A percentile compares a stretch with the other conserved stretches of the same genome.
Conservation (phyloP, 2,329 filamentous ascomycete genomes). For the Drechslerella coelobrocha region DNA sequence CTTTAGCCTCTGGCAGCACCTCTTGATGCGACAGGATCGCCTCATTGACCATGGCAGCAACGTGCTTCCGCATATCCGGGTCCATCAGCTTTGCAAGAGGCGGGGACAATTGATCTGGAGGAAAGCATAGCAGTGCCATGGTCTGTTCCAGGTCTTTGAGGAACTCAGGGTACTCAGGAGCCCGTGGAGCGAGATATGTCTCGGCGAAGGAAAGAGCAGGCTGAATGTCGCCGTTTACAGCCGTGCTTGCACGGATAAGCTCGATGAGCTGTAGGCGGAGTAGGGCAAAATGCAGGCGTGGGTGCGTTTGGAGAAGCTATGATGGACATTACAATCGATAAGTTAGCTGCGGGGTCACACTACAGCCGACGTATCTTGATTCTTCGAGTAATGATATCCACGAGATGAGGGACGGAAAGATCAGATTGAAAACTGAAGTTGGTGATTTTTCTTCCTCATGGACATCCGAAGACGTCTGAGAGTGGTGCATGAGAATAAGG, state of each 20-base stretch:
- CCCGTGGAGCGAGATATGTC: slow-evolving; percentile 82
- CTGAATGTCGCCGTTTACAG: slow-evolving; percentile 73
- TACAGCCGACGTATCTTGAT: background rate
- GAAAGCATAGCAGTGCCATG: slow-evolving; percentile 89
- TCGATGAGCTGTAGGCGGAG: slow-evolving; percentile 92
- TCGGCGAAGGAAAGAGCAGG: slow-evolving; percentile 87
- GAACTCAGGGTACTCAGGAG: slow-evolving; percentile 80
- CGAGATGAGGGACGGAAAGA: slow-evolving; percentile 54
- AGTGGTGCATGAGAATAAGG: slow-evolving; percentile 99
- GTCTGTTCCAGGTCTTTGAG: slow-evolving; percentile 87
- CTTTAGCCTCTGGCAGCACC: slow-evolving; percentile 76
- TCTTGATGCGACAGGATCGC: slow-evolving; percentile 79
- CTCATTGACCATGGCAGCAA: slow-evolving; percentile 89
- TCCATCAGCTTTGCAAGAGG: slow-evolving; percentile 78
- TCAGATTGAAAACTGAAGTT: slow-evolving; percentile 90
- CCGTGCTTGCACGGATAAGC: slow-evolving; percentile 77
- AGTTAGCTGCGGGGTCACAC: slow-evolving; percentile 7
- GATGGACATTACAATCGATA: slow-evolving; percentile 9
- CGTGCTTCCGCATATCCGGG: slow-evolving; percentile 77
- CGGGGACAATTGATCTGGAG: slow-evolving; percentile 77
- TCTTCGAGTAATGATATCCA: background rate
- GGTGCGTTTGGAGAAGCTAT: slow-evolving; percentile 85
- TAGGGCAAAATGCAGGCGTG: slow-evolving; percentile 84
- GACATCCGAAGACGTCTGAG: slow-evolving; percentile 79
- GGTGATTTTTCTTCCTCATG: slow-evolving; percentile 85